phyloP scores from a whole-genome alignment of 176 grass and related monocot genomes.

The Sorghum bicolor region DNA sequence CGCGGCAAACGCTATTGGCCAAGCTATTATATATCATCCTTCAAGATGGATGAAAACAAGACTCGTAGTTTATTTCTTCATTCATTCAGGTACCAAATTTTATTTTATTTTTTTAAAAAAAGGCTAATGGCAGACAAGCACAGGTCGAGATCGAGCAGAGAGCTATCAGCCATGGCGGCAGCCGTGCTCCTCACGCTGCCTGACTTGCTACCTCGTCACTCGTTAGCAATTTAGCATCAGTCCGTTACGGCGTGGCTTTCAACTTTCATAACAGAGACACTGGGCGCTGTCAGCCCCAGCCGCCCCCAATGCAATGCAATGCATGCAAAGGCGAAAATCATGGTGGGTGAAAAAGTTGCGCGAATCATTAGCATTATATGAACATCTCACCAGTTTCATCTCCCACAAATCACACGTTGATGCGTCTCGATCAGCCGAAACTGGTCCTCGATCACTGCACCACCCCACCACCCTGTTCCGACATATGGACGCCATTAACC shows the following conservation, averaged over 20 bases:
- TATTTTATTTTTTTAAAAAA: too few species aligned
- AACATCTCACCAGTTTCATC: neutral
- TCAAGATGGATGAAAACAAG: neutral
- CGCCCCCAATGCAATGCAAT: neutral
- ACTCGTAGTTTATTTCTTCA: neutral
- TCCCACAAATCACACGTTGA: neutral
- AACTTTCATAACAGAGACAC: constrained; percentile 28
- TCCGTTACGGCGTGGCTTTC: constrained; percentile 31
- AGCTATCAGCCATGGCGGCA: neutral
- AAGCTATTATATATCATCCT: neutral
- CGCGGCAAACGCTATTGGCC: neutral
- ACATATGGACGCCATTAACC: neutral
- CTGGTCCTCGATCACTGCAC: neutral
- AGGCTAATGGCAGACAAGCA: neutral
- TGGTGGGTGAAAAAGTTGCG: neutral
- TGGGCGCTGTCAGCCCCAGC: neutral
- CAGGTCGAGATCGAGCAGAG: neutral
- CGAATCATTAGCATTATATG: neutral
- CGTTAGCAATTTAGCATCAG: neutral
- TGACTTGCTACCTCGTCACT: constrained; percentile 5
- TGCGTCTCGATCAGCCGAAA: neutral
- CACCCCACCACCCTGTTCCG: neutral
- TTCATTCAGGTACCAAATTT: neutral
- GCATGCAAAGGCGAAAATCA: neutral
- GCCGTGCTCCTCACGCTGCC: constrained; percentile 29